phyloP scores from a whole-genome alignment of 2,329 filamentous ascomycete genomes.

The Colletotrichum chlorophyti region DNA sequence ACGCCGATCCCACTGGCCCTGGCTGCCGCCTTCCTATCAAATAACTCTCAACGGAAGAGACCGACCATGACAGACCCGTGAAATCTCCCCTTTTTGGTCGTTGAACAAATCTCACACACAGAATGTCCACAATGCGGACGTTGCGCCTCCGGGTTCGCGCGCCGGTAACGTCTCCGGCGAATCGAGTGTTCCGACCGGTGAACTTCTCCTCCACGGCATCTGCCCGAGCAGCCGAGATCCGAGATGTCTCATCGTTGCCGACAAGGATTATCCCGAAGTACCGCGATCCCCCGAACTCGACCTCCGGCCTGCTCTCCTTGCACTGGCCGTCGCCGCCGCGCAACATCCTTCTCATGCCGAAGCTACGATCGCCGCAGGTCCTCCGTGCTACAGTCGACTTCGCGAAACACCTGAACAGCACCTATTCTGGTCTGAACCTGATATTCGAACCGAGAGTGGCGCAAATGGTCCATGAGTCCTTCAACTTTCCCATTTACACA shows the following conservation, averaged over 20 bases:
- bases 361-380: conserved; percentile 62
- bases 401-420: conserved; percentile 75
- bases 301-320: conserved; percentile 55
- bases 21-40: too few relatives aligned
- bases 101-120: too few relatives aligned
- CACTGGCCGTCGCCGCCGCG: conserved; percentile 61
- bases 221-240: conserved; percentile 53
- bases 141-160: neutral
- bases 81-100: neutral
- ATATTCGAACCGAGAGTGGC: conserved; percentile 84
- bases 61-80: neutral
- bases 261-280: conserved; percentile 68
- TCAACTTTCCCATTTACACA: conserved; percentile 78
- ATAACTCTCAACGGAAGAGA: too few relatives aligned
- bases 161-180: neutral
- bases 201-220: conserved; percentile 11
- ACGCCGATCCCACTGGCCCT: too few relatives aligned
- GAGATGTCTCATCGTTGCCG: conserved; percentile 56
- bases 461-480: conserved; percentile 69
- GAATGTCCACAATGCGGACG: neutral
- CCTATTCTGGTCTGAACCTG: conserved; percentile 82
- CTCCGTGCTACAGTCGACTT: conserved; percentile 60
- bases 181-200: conserved; percentile 4
- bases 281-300: conserved; percentile 62
- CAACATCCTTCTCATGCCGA: conserved; percentile 65